Base-by-base conservation (phyloP, 305 asterid genomes). In the Coffea humblotiana region DNA sequence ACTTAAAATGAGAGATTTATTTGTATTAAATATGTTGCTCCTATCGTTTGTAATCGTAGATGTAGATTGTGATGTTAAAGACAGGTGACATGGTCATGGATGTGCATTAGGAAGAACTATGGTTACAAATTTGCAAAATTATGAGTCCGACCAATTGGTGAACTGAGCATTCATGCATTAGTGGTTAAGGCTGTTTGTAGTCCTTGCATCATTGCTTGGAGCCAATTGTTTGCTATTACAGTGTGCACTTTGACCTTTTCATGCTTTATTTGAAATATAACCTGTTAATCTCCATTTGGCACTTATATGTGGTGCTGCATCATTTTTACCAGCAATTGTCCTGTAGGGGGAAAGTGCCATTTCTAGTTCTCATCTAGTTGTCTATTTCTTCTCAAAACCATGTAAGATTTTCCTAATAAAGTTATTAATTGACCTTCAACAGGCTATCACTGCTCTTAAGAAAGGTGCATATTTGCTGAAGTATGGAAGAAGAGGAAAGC, bases 401-500 rank as follows among this genome's bases (percentile, higher is more conserved):
- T 63, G 85, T 23, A 72, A 40, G 75, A 76, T 72, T 70, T 65
- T 77, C 60, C 82, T 88, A 85, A 82, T 75, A 70, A 73, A 73
- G 82, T 76, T 48, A 29, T 81, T 84, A 72, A 54, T 83, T 88
- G 74, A 82, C 77, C 52, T 84, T 86, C 69, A 81, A 84, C 94
- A 94, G 98, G 97, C 98, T 18, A 89, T 92, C 45, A 93, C 94
- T 77, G 94, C 98, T 82, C 94, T 94, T 32, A 94, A 94, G 92
- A 92, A 92, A 88, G 98, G 98, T 65, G 97, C 98, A 14, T 90
- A 89, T 87, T 85, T 94, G 78, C 97, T 94, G 82, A 94, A 94
- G 89, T 94, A 91, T 84, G 98, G 98, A 84, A 91, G 98, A 89
- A 93, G 98, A 83, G 98, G 98, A 82, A 95, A 93, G 87, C 98